phyloP scores from a whole-genome alignment of 2,329 filamentous ascomycete species.

The Fusarium anthophilum region DNA sequence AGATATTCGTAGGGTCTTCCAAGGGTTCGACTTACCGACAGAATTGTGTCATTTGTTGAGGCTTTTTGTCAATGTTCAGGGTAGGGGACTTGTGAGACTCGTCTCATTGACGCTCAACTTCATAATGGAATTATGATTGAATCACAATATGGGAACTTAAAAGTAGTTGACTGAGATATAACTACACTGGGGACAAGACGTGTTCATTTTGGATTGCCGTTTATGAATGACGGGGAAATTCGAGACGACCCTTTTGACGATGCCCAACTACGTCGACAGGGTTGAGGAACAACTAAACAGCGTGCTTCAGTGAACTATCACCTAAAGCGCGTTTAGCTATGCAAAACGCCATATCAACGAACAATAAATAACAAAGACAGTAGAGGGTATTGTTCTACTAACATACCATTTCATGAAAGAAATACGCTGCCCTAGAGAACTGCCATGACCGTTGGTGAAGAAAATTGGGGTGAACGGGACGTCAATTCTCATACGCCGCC shows the following conservation, averaged over 20 bases:
- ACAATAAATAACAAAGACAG: fast-evolving
- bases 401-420: no score
- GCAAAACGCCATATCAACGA: not conserved
- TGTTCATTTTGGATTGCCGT: not conserved
- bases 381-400: not conserved
- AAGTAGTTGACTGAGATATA: not conserved
- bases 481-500: no score
- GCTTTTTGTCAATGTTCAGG: not conserved
- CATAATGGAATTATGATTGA: fast-evolving
- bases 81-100: not conserved
- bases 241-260: not conserved
- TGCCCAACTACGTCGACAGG: fast-evolving
- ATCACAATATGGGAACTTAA: not conserved
- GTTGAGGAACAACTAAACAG: no score
- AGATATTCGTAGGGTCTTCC: not conserved
- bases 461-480: fast-evolving
- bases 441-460: not conserved
- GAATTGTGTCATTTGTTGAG: not conserved
- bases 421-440: fast-evolving
- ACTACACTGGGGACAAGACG: not conserved
- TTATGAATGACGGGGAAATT: not conserved
- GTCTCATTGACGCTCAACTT: not conserved
- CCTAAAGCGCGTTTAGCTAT: no score
- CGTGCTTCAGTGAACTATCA: no score
- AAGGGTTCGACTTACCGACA: not conserved